Evolutionary conservation across 306 rosid genomes (phyloP).

Genomic region (Gastrolobium villosum): DNA sequence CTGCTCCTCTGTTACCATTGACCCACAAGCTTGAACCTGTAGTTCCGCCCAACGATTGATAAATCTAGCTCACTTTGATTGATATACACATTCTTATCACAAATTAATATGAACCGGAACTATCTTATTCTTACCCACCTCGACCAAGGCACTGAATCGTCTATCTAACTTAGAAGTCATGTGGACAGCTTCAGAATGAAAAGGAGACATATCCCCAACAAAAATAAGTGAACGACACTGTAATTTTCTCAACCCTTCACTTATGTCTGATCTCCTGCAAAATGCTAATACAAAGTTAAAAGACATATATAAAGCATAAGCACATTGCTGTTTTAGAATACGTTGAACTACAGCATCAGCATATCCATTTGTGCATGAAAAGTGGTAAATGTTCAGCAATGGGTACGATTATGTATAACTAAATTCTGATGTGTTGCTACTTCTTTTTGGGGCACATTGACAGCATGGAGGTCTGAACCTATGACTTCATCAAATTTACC

Average conservation of each 20-base stretch:
- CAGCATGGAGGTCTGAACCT: neutral
- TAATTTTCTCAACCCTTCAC: constrained; percentile 76
- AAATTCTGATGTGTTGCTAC: neutral
- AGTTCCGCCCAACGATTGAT: constrained; percentile 29
- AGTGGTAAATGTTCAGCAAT: neutral
- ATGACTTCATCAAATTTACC: neutral
- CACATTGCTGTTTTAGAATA: constrained; percentile 23
- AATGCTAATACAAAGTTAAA: constrained; percentile 29
- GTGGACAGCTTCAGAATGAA: constrained; percentile 77
- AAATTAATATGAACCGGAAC: neutral
- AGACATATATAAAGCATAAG: constrained; percentile 17
- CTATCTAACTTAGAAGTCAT: constrained; percentile 85
- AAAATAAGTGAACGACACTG: constrained; percentile 87
- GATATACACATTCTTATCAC: constrained; percentile 19
- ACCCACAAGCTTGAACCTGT: constrained; percentile 95
- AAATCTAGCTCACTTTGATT: constrained; percentile 31
- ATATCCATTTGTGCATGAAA: constrained; percentile 32
- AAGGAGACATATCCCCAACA: constrained; percentile 87
- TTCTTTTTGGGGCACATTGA: neutral
- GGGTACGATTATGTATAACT: neutral
- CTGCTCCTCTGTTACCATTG: constrained; percentile 96
- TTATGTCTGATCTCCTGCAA: constrained; percentile 77
- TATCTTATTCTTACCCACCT: constrained; percentile 59
- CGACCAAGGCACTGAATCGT: constrained; percentile 86
- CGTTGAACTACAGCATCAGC: neutral